These are phyloP conservation scores for Funneliformis caledonium DNA, from an alignment of 371 early-diverging fungal species.

Conservation along the genomic window DNA sequence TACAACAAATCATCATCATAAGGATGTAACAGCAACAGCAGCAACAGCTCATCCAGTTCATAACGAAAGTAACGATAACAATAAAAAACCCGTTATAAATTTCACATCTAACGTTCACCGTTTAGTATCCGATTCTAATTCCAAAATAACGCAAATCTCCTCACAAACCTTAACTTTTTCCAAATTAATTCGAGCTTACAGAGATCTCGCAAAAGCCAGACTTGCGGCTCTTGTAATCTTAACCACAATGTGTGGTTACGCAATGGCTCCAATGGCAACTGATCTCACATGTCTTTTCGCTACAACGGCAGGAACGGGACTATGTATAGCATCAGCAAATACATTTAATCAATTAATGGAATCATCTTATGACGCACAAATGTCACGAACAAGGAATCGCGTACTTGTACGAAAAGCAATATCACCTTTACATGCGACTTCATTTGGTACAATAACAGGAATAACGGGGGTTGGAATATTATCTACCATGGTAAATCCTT, in stretches of 20 bases:
- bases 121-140: not conserved
- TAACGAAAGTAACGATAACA: not conserved
- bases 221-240: conserved; percentile 89
- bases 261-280: conserved; percentile 84
- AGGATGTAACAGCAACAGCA: not conserved
- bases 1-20: not conserved
- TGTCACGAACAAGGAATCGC: conserved; percentile 91
- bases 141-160: no score
- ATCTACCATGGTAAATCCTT: conserved; percentile 80
- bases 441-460: conserved; percentile 77
- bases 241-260: conserved; percentile 95
- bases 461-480: conserved; percentile 72
- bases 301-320: conserved; percentile 86
- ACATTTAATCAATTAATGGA: conserved; percentile 97
- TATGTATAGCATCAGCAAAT: conserved; percentile 94
- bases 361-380: conserved; percentile 95
- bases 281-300: conserved; percentile 73
- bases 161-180: not conserved
- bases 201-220: conserved; percentile 78
- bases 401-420: conserved; percentile 82
- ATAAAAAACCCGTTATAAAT: not conserved
- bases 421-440: conserved; percentile 87
- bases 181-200: conserved; percentile 57
- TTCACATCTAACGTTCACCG: not conserved
- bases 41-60: not conserved